Evolutionary conservation across 129 eudicot genomes (phyloP).

Genomic region (Ambrosia trifida): DNA sequence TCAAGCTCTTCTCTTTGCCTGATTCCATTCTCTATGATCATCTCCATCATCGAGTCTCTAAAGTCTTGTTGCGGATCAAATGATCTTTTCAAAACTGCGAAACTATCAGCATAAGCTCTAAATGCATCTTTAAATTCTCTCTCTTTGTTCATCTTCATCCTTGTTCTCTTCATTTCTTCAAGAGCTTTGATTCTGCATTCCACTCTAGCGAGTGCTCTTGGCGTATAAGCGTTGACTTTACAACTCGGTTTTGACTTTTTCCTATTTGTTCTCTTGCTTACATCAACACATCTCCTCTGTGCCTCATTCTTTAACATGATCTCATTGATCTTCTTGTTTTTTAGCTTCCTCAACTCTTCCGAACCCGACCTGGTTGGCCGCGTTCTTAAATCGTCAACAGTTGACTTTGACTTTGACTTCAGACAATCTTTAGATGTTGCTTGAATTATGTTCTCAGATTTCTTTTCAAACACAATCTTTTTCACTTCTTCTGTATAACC

Average conservation of each 20-base stretch:
- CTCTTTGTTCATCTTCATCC: conserved; percentile 38
- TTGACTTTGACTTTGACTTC: conserved; percentile 30
- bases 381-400: conserved; percentile 11
- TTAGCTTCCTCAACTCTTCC: conserved; percentile 20
- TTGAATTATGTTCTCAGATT: conserved; percentile 29
- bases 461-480: conserved; percentile 28
- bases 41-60: conserved; percentile 73
- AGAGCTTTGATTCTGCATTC: conserved; percentile 67
- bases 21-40: conserved; percentile 67
- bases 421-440: conserved; percentile 11
- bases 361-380: conserved; percentile 17
- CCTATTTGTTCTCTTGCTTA: conserved; percentile 19
- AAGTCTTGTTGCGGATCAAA: conserved; percentile 62
- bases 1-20: conserved; percentile 57
- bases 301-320: conserved; percentile 40
- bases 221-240: conserved; percentile 46
- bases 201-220: conserved; percentile 45
- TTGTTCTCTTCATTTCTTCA: conserved; percentile 60
- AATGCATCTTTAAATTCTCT: conserved; percentile 32
- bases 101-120: conserved; percentile 45
- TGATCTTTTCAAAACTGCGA: conserved; percentile 71
- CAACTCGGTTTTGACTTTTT: conserved; percentile 36
- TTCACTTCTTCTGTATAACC: conserved; percentile 21
- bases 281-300: conserved; percentile 34
- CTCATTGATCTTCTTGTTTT: conserved; percentile 36